Conservation (phyloP, 1,284 basidiomycete species). For the Coniophora puteana region DNA sequence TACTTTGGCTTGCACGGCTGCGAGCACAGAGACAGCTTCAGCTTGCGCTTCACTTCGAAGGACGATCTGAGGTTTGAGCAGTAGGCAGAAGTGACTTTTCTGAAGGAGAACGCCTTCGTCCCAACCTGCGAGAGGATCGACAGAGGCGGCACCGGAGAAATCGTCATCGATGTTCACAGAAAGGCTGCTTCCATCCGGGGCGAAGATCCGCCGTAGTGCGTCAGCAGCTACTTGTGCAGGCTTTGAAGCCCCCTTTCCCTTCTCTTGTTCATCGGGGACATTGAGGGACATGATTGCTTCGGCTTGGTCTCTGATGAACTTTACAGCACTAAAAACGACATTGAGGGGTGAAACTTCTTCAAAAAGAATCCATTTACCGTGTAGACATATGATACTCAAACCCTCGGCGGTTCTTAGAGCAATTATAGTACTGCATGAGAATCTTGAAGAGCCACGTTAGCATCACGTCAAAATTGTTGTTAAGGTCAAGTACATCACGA, state of each 20-base stretch:
- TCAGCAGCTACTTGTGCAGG: slow-evolving; percentile 60
- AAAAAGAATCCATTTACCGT: slow-evolving; percentile 46
- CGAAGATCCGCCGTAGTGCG: slow-evolving; percentile 59
- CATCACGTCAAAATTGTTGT: slow-evolving; percentile 4
- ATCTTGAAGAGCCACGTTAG: slow-evolving; percentile 42
- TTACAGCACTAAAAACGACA: slow-evolving; percentile 57
- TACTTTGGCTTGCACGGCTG: slow-evolving; percentile 80
- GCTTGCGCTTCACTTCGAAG: slow-evolving; percentile 63
- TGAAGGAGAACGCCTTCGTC: slow-evolving; percentile 60
- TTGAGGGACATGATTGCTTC: slow-evolving; percentile 38
- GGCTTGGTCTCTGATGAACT: slow-evolving; percentile 82
- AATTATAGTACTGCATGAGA: slow-evolving; percentile 88
- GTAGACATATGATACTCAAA: slow-evolving; percentile 89
- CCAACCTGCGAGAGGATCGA: slow-evolving; percentile 71
- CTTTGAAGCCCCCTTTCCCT: slow-evolving; percentile 31
- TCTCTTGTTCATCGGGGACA: slow-evolving; percentile 29
- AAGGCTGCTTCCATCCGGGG: slow-evolving; percentile 43
- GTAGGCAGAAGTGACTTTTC: slow-evolving; percentile 77
- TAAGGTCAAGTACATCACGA: slow-evolving; percentile 58
- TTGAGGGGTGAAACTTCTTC: not conserved
- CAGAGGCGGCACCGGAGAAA: slow-evolving; percentile 23
- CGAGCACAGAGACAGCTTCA: slow-evolving; percentile 72
- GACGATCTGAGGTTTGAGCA: slow-evolving; percentile 91
- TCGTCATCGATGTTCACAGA: slow-evolving; percentile 39
- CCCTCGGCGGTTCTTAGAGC: slow-evolving; percentile 70